These are phyloP conservation scores for Colletotrichum higginsianum DNA, from an alignment of 2,329 filamentous ascomycete genomes.

Conservation along the genomic window DNA sequence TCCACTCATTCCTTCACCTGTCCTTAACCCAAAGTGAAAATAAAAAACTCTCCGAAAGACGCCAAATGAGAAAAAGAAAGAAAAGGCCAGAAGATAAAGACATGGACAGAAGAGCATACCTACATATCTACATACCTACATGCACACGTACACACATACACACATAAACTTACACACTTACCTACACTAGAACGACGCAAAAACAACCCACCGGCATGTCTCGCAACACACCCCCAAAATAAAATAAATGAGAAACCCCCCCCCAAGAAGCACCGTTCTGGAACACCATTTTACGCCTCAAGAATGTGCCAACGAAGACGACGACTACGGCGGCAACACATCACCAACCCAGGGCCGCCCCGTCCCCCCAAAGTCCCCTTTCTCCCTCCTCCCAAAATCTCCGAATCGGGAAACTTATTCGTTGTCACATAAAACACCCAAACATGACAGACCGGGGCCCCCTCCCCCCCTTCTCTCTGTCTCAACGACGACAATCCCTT, in stretches of 20 bases:
- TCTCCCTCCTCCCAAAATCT: not conserved
- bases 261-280: not conserved
- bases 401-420: constrained; percentile 19
- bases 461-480: not conserved
- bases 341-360: not conserved
- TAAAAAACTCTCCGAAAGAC: too few relatives aligned
- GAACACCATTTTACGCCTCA: not conserved
- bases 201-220: not conserved
- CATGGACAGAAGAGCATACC: too few relatives aligned
- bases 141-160: too few relatives aligned
- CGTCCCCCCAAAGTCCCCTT: not conserved
- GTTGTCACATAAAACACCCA: not conserved
- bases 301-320: constrained; percentile 22
- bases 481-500: not conserved
- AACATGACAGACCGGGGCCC: not conserved
- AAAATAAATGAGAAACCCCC: not conserved
- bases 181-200: not conserved
- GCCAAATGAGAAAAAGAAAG: too few relatives aligned
- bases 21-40: too few relatives aligned
- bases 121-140: not conserved
- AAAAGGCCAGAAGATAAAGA: too few relatives aligned
- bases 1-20: too few relatives aligned
- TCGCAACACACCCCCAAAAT: not conserved
- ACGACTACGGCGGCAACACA: not conserved
- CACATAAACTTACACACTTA: too few relatives aligned